Conservation (phyloP, 2,329 filamentous ascomycete genomes). For the Aurifilum marmelostoma region DNA sequence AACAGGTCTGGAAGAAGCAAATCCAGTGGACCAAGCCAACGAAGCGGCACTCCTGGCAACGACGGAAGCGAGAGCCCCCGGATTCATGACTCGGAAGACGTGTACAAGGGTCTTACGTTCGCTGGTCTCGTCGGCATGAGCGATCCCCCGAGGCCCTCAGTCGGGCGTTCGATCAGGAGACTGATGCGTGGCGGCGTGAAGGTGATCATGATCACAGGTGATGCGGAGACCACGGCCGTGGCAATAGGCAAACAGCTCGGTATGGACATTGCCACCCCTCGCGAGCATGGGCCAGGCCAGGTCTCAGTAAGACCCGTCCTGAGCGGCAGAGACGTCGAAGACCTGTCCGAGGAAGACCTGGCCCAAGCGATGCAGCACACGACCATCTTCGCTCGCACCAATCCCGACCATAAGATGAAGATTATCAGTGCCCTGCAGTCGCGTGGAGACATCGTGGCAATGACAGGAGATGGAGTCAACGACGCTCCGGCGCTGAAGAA, state of each 20-base stretch:
- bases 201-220: slow-evolving; percentile 98
- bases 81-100: slow-evolving; percentile 64
- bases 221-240: slow-evolving; percentile 91
- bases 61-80: slow-evolving; percentile 44
- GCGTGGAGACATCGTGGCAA: slow-evolving; percentile 94
- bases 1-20: slow-evolving; percentile 49
- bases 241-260: slow-evolving; percentile 95
- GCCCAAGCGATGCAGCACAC: slow-evolving; percentile 84
- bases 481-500: slow-evolving; percentile 74
- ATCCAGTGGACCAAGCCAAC: slow-evolving; percentile 42
- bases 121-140: slow-evolving; percentile 96
- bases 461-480: slow-evolving; percentile 98
- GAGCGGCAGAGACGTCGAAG: slow-evolving; percentile 88
- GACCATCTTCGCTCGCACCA: slow-evolving; percentile 94
- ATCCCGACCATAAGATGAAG: slow-evolving; percentile 97
- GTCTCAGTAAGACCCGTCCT: slow-evolving; percentile 72
- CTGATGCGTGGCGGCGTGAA: slow-evolving; percentile 94
- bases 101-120: slow-evolving; percentile 84
- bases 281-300: slow-evolving; percentile 56
- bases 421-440: slow-evolving; percentile 91
- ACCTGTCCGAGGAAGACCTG: slow-evolving; percentile 84
- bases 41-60: slow-evolving; percentile 56
- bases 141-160: slow-evolving; percentile 88
- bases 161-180: slow-evolving; percentile 84
- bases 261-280: slow-evolving; percentile 73